phyloP scores from a whole-genome alignment of 805 yeast species.

The Cyberlindnera japonica region DNA sequence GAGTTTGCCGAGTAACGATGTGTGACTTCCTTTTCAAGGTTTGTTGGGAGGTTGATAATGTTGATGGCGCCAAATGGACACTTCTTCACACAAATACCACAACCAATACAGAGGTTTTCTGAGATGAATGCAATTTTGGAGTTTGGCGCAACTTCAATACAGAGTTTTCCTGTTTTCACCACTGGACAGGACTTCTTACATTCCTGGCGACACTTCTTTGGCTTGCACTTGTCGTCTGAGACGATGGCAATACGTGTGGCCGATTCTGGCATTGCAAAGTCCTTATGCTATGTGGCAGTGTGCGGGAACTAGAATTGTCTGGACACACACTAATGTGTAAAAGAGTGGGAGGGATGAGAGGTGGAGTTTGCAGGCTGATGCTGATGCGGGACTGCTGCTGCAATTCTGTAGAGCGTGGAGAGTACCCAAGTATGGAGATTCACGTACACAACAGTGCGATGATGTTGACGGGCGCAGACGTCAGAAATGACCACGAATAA shows the following conservation, averaged over 20 bases:
- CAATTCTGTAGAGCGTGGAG: no score
- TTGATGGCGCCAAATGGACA: slow-evolving; percentile 98
- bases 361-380: no score
- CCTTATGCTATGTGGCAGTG: neutral
- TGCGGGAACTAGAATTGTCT: no score
- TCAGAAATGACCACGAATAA: no score
- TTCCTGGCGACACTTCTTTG: slow-evolving; percentile 97
- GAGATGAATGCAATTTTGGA: slow-evolving; percentile 93
- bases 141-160: slow-evolving; percentile 92
- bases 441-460: no score
- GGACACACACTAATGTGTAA: no score
- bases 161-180: slow-evolving; percentile 93
- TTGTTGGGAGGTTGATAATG: slow-evolving; percentile 94
- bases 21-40: slow-evolving; percentile 86
- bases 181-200: slow-evolving; percentile 97
- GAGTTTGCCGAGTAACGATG: slow-evolving; percentile 98
- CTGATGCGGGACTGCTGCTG: no score
- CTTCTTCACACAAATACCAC: slow-evolving; percentile 99
- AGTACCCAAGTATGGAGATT: no score
- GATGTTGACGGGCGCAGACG: no score
- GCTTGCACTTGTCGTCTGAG: slow-evolving; percentile 91
- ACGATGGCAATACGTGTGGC: slow-evolving; percentile 92
- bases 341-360: no score
- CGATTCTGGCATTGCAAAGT: slow-evolving; percentile 2
- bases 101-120: slow-evolving; percentile 93